Base-by-base conservation (phyloP, 805 yeast species). In the Wickerhamiella domercqiae region DNA sequence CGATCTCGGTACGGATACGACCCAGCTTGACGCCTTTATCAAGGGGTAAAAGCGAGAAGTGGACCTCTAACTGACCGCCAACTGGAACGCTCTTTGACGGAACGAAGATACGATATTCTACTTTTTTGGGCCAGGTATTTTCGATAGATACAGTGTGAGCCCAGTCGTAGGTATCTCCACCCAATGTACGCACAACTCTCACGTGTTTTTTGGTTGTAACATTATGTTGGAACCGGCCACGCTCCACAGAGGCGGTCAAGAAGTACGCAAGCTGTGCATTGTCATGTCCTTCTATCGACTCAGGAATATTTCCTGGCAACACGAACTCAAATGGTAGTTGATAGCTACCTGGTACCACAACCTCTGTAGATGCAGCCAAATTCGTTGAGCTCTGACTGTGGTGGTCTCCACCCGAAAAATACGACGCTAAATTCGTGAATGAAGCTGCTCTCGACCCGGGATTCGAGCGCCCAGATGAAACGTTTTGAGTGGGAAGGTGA, bases 81-180 rank as follows among this genome's bases (percentile, higher is more conserved):
- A 90, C 75, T 0, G 97, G 93, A 18, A 83, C 70, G 0, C 96
- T 94, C 50, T 81, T 77, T 19, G 82, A 67, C 0, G 97, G 96
- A 4, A 81, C 75, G 37, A 81, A 78, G 41, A 90, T 73, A 2
- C 83, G 70, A 55, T 87, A 87, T 51, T 87, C 96, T 22, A 87
- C 82, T 54, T 90, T 90, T 33, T 74, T 64, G 2, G 97, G 96
- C 97, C 97, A 87, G 1, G 86, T 76, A 54, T 87, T 87, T 52
- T 84, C 94, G 22, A 87, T 93, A 0, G 93, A 81, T 48, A 86
- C 80, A 0, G 97, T 82, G 56, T 87, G 96, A 0, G 93, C 69
- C 18, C 84, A 63, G 50, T 90, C 97, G 3, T 80, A 70, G 1
- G 93, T 70, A 55, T 87, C 97, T 0, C 93, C 71, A 2, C 94